Conservation (phyloP, 345 rosid genomes). For the Sapria himalayana region DNA sequence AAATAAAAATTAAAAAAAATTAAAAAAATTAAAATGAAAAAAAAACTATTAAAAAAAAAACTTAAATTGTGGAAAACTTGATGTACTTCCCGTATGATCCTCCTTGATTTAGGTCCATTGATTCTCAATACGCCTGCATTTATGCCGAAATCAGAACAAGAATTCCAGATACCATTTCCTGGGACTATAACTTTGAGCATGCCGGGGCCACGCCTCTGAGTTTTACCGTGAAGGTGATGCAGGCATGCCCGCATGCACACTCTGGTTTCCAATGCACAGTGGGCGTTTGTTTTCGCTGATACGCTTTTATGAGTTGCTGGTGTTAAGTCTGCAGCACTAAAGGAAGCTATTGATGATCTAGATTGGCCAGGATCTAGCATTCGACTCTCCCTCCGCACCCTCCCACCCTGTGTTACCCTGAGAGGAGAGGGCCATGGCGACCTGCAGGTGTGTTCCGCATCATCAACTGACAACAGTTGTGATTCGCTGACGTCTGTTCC, state of each 20-base stretch:
- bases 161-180: conserved; percentile 50
- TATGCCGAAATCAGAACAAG: conserved; percentile 81
- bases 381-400: conserved; percentile 37
- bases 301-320: no score
- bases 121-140: conserved; percentile 48
- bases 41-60: no score
- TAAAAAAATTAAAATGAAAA: no score
- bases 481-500: no score
- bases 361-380: conserved; percentile 92
- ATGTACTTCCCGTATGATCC: neutral
- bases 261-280: no score
- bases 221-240: conserved; percentile 77
- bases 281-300: neutral
- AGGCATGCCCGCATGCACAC: no score
- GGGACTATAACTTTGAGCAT: conserved; percentile 82
- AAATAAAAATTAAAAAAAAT: no score
- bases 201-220: conserved; percentile 53
- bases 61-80: no score
- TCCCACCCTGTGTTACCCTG: conserved; percentile 56
- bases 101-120: conserved; percentile 35
- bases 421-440: conserved; percentile 91
- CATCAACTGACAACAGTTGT: no score
- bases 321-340: conserved; percentile 83
- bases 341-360: conserved; percentile 92
- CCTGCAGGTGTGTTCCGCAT: conserved; percentile 46